A percentile compares a stretch with the other conserved stretches of the same genome.
Evolutionary conservation across 2,329 filamentous ascomycete species (phyloP).

Genomic region (Chaetomiaceae sp.): DNA sequence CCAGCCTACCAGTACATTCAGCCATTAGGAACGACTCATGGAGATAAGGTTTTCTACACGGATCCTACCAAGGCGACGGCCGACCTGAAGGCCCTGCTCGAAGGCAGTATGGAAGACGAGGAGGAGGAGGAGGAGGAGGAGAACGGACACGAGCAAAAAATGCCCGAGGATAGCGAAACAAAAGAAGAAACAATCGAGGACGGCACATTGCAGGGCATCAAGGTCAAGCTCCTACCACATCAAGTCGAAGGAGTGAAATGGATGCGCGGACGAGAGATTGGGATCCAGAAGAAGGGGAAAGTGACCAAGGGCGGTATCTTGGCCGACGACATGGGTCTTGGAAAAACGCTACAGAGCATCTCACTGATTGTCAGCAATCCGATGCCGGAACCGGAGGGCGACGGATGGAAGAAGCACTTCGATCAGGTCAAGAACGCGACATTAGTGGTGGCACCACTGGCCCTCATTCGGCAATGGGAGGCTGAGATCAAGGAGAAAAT

Average conservation of each 20-base stretch:
- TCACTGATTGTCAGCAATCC: conserved; percentile 79
- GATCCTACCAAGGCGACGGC: conserved; percentile 66
- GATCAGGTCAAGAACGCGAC: conserved; percentile 69
- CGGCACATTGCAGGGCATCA: conserved; percentile 65
- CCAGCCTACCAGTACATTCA: conserved; percentile 30
- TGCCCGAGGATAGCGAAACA: conserved; percentile 45
- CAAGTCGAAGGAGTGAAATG: conserved; percentile 90
- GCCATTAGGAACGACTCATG: conserved; percentile 23
- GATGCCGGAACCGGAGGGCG: conserved; percentile 55
- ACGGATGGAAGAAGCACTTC: conserved; percentile 62
- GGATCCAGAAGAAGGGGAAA: conserved; percentile 71
- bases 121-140: conserved; percentile 45
- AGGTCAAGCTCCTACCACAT: conserved; percentile 83
- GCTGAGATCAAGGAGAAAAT: conserved; percentile 83
- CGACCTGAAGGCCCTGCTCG: conserved; percentile 75
- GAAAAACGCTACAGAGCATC: conserved; percentile 93
- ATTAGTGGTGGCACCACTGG: conserved; percentile 85
- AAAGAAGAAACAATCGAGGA: conserved; percentile 40
- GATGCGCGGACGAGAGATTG: conserved; percentile 91
- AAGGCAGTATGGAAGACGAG: conserved; percentile 72
- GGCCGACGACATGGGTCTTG: conserved; percentile 94
- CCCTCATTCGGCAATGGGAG: conserved; percentile 97
- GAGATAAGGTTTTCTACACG: conserved; percentile 55
- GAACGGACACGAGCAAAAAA: conserved; percentile 37
- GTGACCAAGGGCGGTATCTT: conserved; percentile 90